Percentiles rank a stretch among this genome's conserved stretches.
These are phyloP conservation scores for Salicornia ramosissima DNA, from an alignment of 148 eudicot genomes.

Conservation along the genomic window DNA sequence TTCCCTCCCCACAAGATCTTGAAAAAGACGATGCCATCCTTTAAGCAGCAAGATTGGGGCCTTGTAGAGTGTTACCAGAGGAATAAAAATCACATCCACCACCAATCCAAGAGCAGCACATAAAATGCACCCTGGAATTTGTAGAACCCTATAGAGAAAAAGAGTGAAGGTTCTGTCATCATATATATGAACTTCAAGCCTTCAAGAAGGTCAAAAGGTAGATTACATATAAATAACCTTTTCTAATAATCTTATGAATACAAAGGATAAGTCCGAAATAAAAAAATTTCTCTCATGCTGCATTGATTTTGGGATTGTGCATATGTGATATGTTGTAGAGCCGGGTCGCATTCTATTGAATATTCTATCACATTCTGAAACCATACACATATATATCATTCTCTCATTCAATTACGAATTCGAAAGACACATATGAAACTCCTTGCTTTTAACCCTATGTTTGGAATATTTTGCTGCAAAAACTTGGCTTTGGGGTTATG, in stretches of 20 bases:
- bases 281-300: too few species aligned
- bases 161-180: too few species aligned
- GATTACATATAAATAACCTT: too few species aligned
- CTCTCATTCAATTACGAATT: not conserved
- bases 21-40: constrained; percentile 30
- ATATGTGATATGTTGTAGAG: too few species aligned
- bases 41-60: constrained; percentile 29
- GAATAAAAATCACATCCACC: constrained; percentile 29
- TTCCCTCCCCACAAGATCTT: constrained; percentile 35
- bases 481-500: not conserved
- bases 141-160: constrained; percentile 20
- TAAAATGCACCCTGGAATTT: constrained; percentile 29
- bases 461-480: constrained; percentile 2
- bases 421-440: too few species aligned
- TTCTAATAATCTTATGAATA: too few species aligned
- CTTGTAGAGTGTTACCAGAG: constrained; percentile 31
- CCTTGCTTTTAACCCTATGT: not conserved
- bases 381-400: too few species aligned
- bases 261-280: too few species aligned
- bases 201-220: too few species aligned
- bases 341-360: too few species aligned
- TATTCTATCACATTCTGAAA: too few species aligned
- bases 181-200: not conserved
- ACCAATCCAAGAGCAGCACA: constrained; percentile 26
- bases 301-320: too few species aligned